These are phyloP conservation scores for Vicia faba DNA, from an alignment of 306 rosid species.

Conservation along the genomic window DNA sequence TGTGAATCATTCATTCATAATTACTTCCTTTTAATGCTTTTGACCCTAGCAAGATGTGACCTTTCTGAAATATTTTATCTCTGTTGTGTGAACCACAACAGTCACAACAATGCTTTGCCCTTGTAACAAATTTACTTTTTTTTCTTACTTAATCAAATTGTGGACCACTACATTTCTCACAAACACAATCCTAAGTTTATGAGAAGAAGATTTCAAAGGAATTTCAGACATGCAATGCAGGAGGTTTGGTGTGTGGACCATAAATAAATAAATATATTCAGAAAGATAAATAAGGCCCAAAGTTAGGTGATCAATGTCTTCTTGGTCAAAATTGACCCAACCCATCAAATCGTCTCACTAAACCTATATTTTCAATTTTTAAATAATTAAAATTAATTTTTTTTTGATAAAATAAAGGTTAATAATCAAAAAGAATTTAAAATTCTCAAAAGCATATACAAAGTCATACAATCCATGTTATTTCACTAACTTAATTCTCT, in stretches of 20 bases:
- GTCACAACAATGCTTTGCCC: slow-evolving; percentile 47
- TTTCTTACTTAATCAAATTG: no score
- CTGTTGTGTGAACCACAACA: slow-evolving; percentile 38
- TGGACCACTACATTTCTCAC: no score
- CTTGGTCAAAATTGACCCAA: no score
- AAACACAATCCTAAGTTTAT: slow-evolving; percentile 35
- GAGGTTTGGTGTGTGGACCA: slow-evolving; percentile 32
- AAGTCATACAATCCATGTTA: no score
- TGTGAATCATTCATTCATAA: slow-evolving; percentile 92
- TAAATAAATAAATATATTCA: not conserved
- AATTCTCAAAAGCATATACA: no score
- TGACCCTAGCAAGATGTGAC: slow-evolving; percentile 59
- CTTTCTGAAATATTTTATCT: slow-evolving; percentile 55
- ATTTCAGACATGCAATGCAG: slow-evolving; percentile 43
- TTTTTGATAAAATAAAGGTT: no score
- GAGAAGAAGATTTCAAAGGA: slow-evolving; percentile 23
- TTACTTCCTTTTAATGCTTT: slow-evolving; percentile 60
- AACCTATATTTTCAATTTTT: no score
- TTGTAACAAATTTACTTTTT: not conserved
- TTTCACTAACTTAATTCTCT: no score
- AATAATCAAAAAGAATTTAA: no score
- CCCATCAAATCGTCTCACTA: no score
- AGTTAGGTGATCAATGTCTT: not conserved
- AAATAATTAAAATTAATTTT: no score
- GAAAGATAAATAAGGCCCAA: not conserved